Evolutionary conservation across 73 alveolate genomes (phyloP).

Genomic region (Durusdinium trenchii): DNA sequence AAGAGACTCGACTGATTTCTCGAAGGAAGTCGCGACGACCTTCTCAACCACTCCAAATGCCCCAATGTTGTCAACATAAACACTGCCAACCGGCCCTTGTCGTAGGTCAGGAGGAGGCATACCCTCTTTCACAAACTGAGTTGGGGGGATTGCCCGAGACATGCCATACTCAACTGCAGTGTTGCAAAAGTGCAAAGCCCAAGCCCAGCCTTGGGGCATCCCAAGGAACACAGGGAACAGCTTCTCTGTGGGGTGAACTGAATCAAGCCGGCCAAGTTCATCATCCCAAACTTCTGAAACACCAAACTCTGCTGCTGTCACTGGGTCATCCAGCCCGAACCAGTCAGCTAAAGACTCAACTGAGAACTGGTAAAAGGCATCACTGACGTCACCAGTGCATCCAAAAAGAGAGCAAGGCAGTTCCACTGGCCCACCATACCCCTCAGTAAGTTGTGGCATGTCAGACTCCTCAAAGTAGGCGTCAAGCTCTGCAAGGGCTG

Average conservation of each 20-base stretch:
- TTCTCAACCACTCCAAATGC: neutral
- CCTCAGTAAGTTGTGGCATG: neutral
- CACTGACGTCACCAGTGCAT: neutral
- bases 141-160: neutral
- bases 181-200: neutral
- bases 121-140: slow-evolving; percentile 16
- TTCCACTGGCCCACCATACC: neutral
- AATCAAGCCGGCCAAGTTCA: neutral
- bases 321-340: neutral
- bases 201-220: slow-evolving; percentile 1
- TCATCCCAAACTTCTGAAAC: neutral
- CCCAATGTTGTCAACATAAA: slow-evolving; percentile 20
- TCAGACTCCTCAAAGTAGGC: neutral
- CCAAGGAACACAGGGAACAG: neutral
- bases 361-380: neutral
- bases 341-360: neutral
- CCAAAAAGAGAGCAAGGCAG: neutral
- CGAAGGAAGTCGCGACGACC: neutral
- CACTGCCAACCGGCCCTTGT: slow-evolving; percentile 21
- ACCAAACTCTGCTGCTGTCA: neutral
- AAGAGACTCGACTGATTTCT: neutral
- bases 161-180: slow-evolving; percentile 8
- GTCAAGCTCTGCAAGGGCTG: neutral
- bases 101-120: slow-evolving; percentile 2
- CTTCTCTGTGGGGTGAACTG: neutral